Percentiles rank a stretch among this genome's conserved stretches.
These are phyloP conservation scores for Apiotrichum domesticum DNA, from an alignment of 1,284 basidiomycete species.

Conservation along the genomic window DNA sequence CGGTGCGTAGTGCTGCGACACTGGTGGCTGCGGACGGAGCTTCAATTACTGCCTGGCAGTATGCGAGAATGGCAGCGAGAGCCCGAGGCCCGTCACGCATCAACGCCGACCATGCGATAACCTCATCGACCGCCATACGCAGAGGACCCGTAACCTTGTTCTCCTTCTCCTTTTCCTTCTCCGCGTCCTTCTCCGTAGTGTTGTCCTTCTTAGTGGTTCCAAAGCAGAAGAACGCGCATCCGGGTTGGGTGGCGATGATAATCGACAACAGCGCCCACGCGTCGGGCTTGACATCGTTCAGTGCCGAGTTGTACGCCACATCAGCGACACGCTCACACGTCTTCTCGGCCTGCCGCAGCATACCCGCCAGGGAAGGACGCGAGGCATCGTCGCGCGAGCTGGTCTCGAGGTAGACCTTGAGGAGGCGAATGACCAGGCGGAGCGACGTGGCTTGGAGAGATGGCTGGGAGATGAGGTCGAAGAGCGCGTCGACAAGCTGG, in stretches of 20 bases:
- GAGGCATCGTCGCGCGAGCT: constrained; percentile 18
- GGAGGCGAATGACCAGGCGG: constrained; percentile 20
- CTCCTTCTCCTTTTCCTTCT: constrained; percentile 9
- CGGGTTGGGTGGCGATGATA: constrained; percentile 79
- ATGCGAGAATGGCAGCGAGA: constrained; percentile 67
- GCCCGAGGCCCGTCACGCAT: constrained; percentile 71
- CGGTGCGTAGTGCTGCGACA: constrained; percentile 22
- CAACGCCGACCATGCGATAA: constrained; percentile 57
- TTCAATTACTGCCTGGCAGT: constrained; percentile 60
- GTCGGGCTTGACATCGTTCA: constrained; percentile 55
- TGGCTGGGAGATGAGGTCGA: constrained; percentile 27
- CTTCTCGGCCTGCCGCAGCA: constrained; percentile 28
- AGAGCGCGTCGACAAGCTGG: constrained; percentile 32
- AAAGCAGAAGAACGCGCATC: constrained; percentile 76
- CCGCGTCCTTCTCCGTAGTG: neutral
- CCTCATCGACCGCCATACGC: constrained; percentile 56
- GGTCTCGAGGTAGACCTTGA: constrained; percentile 32
- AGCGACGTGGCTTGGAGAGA: constrained; percentile 20
- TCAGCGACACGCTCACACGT: constrained; percentile 23
- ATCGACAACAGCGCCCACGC: constrained; percentile 79
- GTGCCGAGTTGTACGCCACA: constrained; percentile 17
- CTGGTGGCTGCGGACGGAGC: constrained; percentile 24
- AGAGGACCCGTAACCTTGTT: constrained; percentile 44
- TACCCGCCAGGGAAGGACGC: constrained; percentile 34
- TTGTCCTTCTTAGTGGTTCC: constrained; percentile 50